A percentile compares a stretch with the other conserved stretches of the same genome.
phyloP scores from a whole-genome alignment of 345 rosid species.

The Nasturtium officinale region DNA sequence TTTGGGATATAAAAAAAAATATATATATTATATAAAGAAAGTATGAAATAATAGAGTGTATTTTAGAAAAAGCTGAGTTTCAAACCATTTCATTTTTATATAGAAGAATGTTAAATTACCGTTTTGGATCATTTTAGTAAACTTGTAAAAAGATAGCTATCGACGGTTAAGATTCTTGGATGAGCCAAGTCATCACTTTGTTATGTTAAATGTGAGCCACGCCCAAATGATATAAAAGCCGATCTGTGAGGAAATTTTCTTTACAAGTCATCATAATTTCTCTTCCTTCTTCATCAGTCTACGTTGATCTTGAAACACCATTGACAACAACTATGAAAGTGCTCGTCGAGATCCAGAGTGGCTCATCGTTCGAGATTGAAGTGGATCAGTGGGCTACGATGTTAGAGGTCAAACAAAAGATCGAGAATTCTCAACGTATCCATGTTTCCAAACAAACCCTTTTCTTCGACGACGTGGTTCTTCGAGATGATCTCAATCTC shows the following conservation, averaged over 20 bases:
- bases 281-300: too few species aligned
- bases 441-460: constrained; percentile 60
- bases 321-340: too few species aligned
- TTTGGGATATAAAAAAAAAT: too few species aligned
- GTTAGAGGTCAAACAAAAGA: constrained; percentile 64
- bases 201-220: neutral
- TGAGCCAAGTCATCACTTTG: neutral
- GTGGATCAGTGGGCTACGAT: constrained; percentile 59
- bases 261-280: neutral
- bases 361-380: constrained; percentile 61
- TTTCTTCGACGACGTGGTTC: constrained; percentile 53
- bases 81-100: neutral
- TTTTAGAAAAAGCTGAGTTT: too few species aligned
- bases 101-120: neutral
- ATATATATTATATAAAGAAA: too few species aligned
- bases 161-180: neutral
- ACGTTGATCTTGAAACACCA: too few species aligned
- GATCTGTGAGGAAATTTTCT: neutral
- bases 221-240: neutral
- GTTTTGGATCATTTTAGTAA: neutral
- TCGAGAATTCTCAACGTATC: constrained; percentile 59
- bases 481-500: constrained; percentile 50
- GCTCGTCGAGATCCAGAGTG: constrained; percentile 52
- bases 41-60: too few species aligned
- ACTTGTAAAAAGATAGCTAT: too few species aligned